phyloP scores from a whole-genome alignment of 768 basidiomycete genomes.

The Saitozyma sp. region DNA sequence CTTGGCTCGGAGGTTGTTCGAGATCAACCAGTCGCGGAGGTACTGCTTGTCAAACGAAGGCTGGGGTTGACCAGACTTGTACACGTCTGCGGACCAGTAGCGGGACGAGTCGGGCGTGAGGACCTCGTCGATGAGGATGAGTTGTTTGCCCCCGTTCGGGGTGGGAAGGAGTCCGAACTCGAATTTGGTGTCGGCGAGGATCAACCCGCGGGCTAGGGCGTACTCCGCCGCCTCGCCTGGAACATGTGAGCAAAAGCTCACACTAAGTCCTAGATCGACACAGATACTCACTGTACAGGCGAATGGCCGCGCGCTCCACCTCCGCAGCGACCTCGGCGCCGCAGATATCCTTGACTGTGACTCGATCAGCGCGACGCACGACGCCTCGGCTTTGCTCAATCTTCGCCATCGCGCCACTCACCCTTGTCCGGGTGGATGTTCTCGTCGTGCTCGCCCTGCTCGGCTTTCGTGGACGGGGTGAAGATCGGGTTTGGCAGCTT shows the following conservation, averaged over 20 bases:
- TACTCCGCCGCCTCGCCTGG: slow-evolving; percentile 67
- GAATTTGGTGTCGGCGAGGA: slow-evolving; percentile 97
- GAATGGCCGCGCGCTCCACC: slow-evolving; percentile 48
- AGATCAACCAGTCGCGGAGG: slow-evolving; percentile 84
- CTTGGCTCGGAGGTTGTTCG: slow-evolving; percentile 62
- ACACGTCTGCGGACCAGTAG: slow-evolving; percentile 84
- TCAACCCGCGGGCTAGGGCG: slow-evolving; percentile 73
- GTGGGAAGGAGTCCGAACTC: slow-evolving; percentile 81
- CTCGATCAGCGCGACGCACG: too few relatives aligned
- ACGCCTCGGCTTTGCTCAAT: neutral
- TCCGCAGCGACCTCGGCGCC: slow-evolving; percentile 50
- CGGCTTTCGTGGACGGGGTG: slow-evolving; percentile 96
- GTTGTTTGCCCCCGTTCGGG: slow-evolving; percentile 50
- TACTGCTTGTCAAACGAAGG: slow-evolving; percentile 97
- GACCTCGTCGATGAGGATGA: slow-evolving; percentile 93
- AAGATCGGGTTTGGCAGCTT: slow-evolving; percentile 80
- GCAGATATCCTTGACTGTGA: slow-evolving; percentile 52
- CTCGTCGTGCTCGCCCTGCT: slow-evolving; percentile 90
- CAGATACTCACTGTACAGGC: slow-evolving; percentile 48
- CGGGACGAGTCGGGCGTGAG: slow-evolving; percentile 96
- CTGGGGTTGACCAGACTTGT: slow-evolving; percentile 72
- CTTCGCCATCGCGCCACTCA: slow-evolving; percentile 38
- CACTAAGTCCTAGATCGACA: neutral
- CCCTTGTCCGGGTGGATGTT: slow-evolving; percentile 86
- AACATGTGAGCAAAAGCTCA: slow-evolving; percentile 4